Percentiles rank a stretch among this genome's conserved stretches.
These are phyloP conservation scores for Vachellia collinsii DNA, from an alignment of 306 rosid species.

Conservation along the genomic window DNA sequence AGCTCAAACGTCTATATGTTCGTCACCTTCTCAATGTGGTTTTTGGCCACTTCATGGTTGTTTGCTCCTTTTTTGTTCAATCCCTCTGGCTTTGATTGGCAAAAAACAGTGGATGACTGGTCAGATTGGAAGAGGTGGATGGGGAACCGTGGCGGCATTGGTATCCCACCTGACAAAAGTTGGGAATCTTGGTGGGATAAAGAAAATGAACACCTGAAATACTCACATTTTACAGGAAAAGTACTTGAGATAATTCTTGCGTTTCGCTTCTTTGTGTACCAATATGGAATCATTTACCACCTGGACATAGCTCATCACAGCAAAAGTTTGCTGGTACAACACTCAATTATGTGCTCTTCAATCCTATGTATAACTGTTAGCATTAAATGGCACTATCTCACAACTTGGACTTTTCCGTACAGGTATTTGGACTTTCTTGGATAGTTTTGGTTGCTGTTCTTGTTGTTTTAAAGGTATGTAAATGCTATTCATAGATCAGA, in stretches of 20 bases:
- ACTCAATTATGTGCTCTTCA: slow-evolving; percentile 29
- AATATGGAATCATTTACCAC: slow-evolving; percentile 93
- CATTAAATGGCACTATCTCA: slow-evolving; percentile 33
- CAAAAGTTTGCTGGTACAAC: slow-evolving; percentile 70
- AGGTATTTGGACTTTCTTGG: slow-evolving; percentile 95
- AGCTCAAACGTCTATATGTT: slow-evolving; percentile 69
- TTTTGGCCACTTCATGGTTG: slow-evolving; percentile 90
- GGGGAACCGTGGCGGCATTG: slow-evolving; percentile 98
- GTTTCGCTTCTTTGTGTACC: slow-evolving; percentile 84
- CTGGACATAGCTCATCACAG: slow-evolving; percentile 74
- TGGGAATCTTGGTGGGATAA: slow-evolving; percentile 99
- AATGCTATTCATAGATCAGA: slow-evolving; percentile 7
- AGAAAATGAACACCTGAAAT: slow-evolving; percentile 89
- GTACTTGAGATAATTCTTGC: slow-evolving; percentile 79
- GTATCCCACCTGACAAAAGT: slow-evolving; percentile 77
- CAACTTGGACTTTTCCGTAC: slow-evolving; percentile 32
- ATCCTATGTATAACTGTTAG: slow-evolving; percentile 27
- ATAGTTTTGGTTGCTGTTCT: slow-evolving; percentile 66
- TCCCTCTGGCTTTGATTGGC: slow-evolving; percentile 98
- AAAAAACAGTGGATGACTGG: slow-evolving; percentile 98
- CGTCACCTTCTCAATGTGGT: slow-evolving; percentile 92
- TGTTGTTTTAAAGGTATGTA: slow-evolving; percentile 80
- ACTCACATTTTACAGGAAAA: slow-evolving; percentile 75
- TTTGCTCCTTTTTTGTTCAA: slow-evolving; percentile 96
- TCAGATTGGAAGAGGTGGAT: slow-evolving; percentile 98